Conservation (phyloP, 306 rosid genomes). For the Rosa lucieae region DNA sequence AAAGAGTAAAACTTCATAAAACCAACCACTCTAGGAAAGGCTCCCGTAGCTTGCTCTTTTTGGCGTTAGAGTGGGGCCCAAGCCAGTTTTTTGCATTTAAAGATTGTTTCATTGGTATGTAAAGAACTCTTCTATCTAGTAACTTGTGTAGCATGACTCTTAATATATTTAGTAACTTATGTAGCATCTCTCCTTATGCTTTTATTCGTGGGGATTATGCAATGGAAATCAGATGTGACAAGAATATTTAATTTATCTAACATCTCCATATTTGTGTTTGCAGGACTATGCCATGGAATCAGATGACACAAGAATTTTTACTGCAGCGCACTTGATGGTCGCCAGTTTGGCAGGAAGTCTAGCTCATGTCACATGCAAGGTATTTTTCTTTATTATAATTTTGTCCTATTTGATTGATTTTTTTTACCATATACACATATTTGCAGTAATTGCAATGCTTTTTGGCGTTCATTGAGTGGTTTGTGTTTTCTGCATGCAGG, state of each 20-base stretch:
- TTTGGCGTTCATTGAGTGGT: conserved; percentile 5
- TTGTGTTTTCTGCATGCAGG: conserved; percentile 49
- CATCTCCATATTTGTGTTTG: conserved; percentile 17
- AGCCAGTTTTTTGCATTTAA: neutral
- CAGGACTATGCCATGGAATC: conserved; percentile 99
- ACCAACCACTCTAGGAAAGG: neutral
- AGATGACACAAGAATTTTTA: conserved; percentile 85
- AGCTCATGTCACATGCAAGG: conserved; percentile 99
- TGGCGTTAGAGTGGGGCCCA: neutral
- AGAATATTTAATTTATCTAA: conserved; percentile 2
- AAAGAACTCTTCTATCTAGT: neutral
- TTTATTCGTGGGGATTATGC: neutral
- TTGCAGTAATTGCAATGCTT: conserved; percentile 6
- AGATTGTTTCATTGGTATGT: neutral
- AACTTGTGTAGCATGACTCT: neutral
- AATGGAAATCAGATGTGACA: neutral
- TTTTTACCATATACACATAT: neutral
- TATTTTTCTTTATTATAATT: conserved; percentile 22
- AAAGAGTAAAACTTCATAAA: neutral
- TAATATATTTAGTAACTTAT: neutral
- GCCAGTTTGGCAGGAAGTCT: conserved; percentile 97
- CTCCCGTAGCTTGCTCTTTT: neutral
- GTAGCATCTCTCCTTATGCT: neutral
- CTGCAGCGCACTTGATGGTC: conserved; percentile 99
- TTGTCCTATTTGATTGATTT: neutral